Base-by-base conservation (phyloP, 331 rosid species). In the Malus hybrid region DNA sequence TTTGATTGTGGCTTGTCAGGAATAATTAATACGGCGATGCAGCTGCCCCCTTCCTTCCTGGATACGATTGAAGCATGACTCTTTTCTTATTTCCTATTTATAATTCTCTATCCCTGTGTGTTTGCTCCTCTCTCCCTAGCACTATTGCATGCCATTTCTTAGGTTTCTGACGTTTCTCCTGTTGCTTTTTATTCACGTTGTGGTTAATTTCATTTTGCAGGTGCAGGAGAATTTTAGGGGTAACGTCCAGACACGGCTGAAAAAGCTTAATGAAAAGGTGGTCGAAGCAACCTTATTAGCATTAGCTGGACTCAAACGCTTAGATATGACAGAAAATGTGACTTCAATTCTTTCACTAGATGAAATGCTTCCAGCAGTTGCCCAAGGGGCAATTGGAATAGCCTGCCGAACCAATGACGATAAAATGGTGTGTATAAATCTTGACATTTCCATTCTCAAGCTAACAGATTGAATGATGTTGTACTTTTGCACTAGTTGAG, bases 321-420 rank as follows among this genome's bases (percentile, higher is more conserved):
- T 94, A 77, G 78, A 77, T 69, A 92, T 94, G 97, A 92, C 97
- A 2, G 99, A 92, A 81, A 88, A 90, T 57, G 99, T 92, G 53
- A 86, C 93, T 58, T 81, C 97, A 24, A 76, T 83, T 67, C 90
- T 94, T 65, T 85, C 97, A 71, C 82, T 87, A 14, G 97, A 94
- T 19, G 97, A 94, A 63, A 94, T 94, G 99, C 99, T 94, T 83
- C 99, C 99, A 11, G 97, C 99, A 52, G 99, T 94, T 80, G 99
- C 99, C 60, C 99, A 94, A 84, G 99, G 99, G 74, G 99, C 99
- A n/a, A 94, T 94, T 66, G 97, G 99, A 77, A 92, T 94, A 79
- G 97, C 97, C 73, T 92, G 99, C 84, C 90, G 99, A 79, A 90
- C 77, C 30, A 33, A 87, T 39, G 96, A 90, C 39, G 83, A 89